Base-by-base conservation (phyloP, 2,329 filamentous ascomycete species). In the Pleomassaria siparia region DNA sequence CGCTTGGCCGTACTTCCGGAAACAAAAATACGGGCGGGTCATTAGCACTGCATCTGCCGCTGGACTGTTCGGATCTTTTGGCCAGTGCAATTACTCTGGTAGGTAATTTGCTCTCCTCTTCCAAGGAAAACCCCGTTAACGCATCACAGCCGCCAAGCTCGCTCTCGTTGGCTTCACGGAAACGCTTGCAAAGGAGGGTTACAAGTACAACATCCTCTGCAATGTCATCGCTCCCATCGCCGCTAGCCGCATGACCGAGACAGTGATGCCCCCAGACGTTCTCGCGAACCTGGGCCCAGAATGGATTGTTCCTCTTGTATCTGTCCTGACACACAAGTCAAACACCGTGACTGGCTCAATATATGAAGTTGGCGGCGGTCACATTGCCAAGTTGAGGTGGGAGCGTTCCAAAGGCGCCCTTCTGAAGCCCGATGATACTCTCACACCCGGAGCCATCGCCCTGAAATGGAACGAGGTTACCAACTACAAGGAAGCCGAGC, bases 21-120 rank as follows among this genome's bases (percentile, higher is more conserved):
- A 97, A 79, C 94, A 99, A 77, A 97, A 96, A 83, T 99, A 89
- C 72, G 94, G 94, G 55, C 85, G 94, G 63, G 80, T 99, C 59
- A 96, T 99, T 77, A 97, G 95, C 80, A 97, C 94, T 20, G 85
- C 92, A 29, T 97, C 92, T n/a, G 91, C 91, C 47, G 91, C 94
- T 53, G 94, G 94, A 64, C 80, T 99, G 44, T 97, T 95, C 71
- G 94, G 94, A 66, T 94, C 84, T 76, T 97, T 96, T 67, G 94
- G 92, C 58, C 92, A 97, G 78, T 84, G 86, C 71, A 97, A 96
- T 76, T 99, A 99, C 77, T 95, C 92, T 44, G 80, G 80, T 84
- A 73, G 53, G 76, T 22, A 20, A 30, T 10, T 13, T 13, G 7
- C 24, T 22, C 20, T 7, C 13, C 0, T 9, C 12, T 12, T 12